A percentile compares a stretch with the other conserved stretches of the same genome.
These are phyloP conservation scores for Prunella vulgaris DNA, from an alignment of 257 asterid species.

Conservation along the genomic window DNA sequence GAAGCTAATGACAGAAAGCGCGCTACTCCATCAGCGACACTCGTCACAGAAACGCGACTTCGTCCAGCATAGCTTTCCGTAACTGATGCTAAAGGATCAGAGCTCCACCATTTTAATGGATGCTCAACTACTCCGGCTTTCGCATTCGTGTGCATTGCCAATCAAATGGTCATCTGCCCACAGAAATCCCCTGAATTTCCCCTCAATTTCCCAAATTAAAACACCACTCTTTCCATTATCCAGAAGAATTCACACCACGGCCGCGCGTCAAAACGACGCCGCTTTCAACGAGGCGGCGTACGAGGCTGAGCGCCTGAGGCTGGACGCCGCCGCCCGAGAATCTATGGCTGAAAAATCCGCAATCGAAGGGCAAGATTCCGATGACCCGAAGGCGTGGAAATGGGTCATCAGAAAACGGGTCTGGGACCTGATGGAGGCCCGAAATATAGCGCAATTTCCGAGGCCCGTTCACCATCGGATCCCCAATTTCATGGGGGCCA, in stretches of 20 bases:
- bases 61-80: slow-evolving; percentile 1
- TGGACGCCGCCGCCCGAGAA: slow-evolving; percentile 70
- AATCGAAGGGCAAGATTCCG: slow-evolving; percentile 45
- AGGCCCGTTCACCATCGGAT: slow-evolving; percentile 94
- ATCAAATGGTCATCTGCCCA: slow-evolving; percentile 23
- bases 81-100: slow-evolving; percentile 1
- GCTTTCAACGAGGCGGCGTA: slow-evolving; percentile 58
- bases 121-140: slow-evolving; percentile 31
- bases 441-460: slow-evolving; percentile 80
- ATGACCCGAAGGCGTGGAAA: slow-evolving; percentile 92
- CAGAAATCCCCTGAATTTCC: slow-evolving; percentile 19
- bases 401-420: slow-evolving; percentile 79
- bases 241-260: slow-evolving; percentile 20
- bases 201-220: slow-evolving; percentile 14
- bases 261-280: slow-evolving; percentile 31
- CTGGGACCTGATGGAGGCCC: slow-evolving; percentile 88
- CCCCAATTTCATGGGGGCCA: slow-evolving; percentile 75
- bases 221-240: slow-evolving; percentile 1
- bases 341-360: slow-evolving; percentile 62
- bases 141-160: slow-evolving; percentile 29
- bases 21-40: background rate
- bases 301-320: slow-evolving; percentile 72
- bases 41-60: background rate
- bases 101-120: slow-evolving; percentile 36
- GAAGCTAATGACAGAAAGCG: background rate